Conservation (phyloP, 148 eudicot genomes). For the Cornus kousa region DNA sequence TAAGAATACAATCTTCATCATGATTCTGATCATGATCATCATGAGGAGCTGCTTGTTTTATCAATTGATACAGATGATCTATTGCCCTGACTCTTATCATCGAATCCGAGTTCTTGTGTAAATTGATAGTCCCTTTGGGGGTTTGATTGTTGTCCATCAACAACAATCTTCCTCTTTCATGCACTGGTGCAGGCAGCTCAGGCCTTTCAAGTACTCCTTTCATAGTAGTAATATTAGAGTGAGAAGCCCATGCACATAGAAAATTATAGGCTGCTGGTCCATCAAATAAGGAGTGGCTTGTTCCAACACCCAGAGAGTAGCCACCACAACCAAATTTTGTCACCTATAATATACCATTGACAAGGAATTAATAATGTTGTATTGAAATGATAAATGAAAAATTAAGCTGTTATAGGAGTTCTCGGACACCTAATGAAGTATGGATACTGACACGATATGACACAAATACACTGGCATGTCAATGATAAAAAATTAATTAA, state of each 20-base stretch:
- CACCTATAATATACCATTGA: constrained; percentile 16
- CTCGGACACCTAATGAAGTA: too few species aligned
- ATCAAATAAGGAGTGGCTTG: constrained; percentile 41
- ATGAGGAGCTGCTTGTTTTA: not conserved
- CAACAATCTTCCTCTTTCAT: constrained; percentile 7
- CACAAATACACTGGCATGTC: too few species aligned
- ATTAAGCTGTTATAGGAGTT: too few species aligned
- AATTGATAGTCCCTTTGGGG: not conserved
- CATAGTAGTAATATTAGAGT: not conserved
- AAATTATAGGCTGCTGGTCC: constrained; percentile 42
- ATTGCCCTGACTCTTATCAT: not conserved
- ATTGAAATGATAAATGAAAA: too few species aligned
- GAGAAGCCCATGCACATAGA: constrained; percentile 35
- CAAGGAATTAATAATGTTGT: too few species aligned
- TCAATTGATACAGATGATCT: constrained; percentile 12
- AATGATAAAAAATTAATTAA: too few species aligned
- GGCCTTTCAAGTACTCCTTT: not conserved
- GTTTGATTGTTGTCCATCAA: not conserved
- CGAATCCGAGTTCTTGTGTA: not conserved
- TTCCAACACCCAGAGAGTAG: constrained; percentile 40
- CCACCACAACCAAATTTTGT: constrained; percentile 49
- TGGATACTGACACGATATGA: too few species aligned
- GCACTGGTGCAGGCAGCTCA: not conserved
- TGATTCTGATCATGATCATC: not conserved
- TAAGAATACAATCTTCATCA: not conserved